These are phyloP conservation scores for Chrysochromulina parva DNA, from an alignment of 78 protist species.

Conservation along the genomic window DNA sequence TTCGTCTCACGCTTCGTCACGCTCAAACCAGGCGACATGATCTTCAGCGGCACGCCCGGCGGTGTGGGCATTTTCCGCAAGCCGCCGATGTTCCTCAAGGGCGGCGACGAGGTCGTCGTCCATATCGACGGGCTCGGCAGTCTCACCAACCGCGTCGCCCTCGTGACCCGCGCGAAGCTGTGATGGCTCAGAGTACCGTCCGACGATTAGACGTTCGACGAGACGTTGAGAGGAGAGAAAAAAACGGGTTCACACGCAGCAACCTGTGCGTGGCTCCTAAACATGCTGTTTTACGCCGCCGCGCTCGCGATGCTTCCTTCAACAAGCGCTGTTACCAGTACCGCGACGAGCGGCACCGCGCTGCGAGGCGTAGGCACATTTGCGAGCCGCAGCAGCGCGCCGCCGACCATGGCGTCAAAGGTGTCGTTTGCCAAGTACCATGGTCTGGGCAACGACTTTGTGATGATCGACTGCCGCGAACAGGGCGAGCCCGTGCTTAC, in stretches of 20 bases:
- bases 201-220: no score
- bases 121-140: conserved; percentile 59
- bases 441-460: conserved; percentile 10
- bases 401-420: not conserved
- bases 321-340: not conserved
- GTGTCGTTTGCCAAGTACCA: not conserved
- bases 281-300: no score
- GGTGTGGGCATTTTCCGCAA: conserved; percentile 58
- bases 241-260: no score
- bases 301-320: not conserved
- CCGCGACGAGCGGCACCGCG: no score
- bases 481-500: not conserved
- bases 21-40: conserved; percentile 61
- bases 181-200: no score
- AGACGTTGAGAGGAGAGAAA: no score
- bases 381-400: no score
- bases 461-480: not conserved
- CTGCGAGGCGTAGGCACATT: no score
- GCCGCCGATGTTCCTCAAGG: conserved; percentile 56
- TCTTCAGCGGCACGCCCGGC: conserved; percentile 66
- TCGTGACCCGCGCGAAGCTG: no score
- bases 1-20: conserved; percentile 41
- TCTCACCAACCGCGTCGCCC: conserved; percentile 34
- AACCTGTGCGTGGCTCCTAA: no score
- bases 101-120: conserved; percentile 48